Base-by-base conservation (phyloP, 257 asterid genomes). In the Coffea eugenioides region DNA sequence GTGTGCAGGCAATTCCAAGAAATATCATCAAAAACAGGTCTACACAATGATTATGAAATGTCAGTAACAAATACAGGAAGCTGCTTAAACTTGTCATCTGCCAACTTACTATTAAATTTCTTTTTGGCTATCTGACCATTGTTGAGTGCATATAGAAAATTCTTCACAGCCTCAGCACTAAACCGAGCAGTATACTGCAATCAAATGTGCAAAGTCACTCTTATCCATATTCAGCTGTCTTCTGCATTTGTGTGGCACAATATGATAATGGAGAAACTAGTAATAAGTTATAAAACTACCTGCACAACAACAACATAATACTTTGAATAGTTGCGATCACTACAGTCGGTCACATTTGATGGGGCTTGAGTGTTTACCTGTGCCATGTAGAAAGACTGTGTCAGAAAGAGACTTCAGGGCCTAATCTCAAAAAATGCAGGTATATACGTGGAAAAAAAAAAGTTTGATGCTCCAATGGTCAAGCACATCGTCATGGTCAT, bases 351-450 rank as follows among this genome's bases (percentile, higher is more conserved):
- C 54, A 96, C 83, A 84, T 85, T 65, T 1, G 89, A 49, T 43
- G 97, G 97, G 48, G 99, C 98, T 88, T 94, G 95, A 74, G 96
- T 96, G 85, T 94, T 96, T 62, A 92, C 98, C 99, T 93, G 81
- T 73, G 77, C 57, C 65, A 78, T 64, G 79, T 21, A 69, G 73
- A 74, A 71, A 73, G 66, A 81, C 69, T 73, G 77, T 74, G 27
- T 52, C 52, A 34, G 21, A 45, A 52, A 74, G 25, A 69, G 34
- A 21, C 1, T 13, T 52, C 52, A 52, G 14, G 49, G 69, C 16
- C 49, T 68, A 41, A 51, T 23, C 36, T 13, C 23, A 23, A 39
- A 41, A 36, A n/a, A 7, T 34, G 52, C 48, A 48, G 52, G 23
- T 21, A 36, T 3, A 39, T 57, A 41, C 1, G 3, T 20, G 34